Evolutionary conservation across 352 stramenopile species (phyloP), one percentile per base, ranked within the genome.

Genomic region (Phytophthora sp.): DNA sequence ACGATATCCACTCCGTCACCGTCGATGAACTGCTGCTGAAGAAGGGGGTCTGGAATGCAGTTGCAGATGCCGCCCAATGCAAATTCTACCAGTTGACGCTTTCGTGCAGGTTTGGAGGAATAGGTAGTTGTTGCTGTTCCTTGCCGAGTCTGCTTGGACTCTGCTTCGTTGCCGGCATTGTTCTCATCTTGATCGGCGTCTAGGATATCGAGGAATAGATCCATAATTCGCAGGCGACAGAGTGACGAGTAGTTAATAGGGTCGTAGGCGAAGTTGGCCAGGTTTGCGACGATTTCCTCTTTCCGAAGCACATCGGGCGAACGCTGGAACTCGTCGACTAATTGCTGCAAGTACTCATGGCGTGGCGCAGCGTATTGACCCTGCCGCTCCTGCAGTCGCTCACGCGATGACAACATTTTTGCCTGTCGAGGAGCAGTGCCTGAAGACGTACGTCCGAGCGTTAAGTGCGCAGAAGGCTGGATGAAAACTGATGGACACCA

Each of bases 231-330:
- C 13, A 95, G 74, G 51, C 71, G 65, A 24, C 49, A 24, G n/a
- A 94, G 50, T 15, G 75, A 75, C 7, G 37, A 69, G 55, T 84
- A 95, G 53, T 95, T 95, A 68, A 95, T 92, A 20, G 87, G 87
- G 57, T 94, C 87, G 66, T 95, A 95, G 17, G 80, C 79, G 35
- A 95, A 95, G 34, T 95, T 95, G 60, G 79, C 84, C 27, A 95
- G 56, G 54, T 95, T 85, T 7, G 87, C 87, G 31, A 91, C 65
- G 30, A 92, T 78, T 72, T 94, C 84, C 53, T 92, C 77, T 48
- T 86, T 85, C 23, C 82, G 78, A 30, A 91, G 50, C 23, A 69
- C 32, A 37, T 92, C 70, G 21, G 72, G 77, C 27, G 82, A 81
- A 30, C 79, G 80, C 61, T 89, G 68, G 71, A 87, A 95, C 73